These are phyloP conservation scores for Kockiozyma suomiensis DNA, from an alignment of 805 yeast species.

Conservation along the genomic window DNA sequence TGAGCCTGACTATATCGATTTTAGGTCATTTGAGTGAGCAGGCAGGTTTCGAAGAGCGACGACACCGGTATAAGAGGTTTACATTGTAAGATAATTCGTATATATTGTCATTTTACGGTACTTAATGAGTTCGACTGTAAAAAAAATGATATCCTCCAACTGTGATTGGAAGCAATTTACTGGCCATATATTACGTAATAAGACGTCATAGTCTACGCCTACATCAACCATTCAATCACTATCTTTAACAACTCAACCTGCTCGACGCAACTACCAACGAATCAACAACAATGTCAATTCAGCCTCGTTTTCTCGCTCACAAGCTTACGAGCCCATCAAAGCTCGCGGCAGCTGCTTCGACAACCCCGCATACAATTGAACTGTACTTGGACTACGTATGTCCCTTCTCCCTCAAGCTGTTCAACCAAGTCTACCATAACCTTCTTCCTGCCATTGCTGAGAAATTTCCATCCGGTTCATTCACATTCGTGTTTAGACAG, in stretches of 20 bases:
- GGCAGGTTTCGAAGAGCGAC: slow-evolving; percentile 31
- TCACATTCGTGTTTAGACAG: slow-evolving; percentile 66
- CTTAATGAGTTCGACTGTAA: too few relatives aligned
- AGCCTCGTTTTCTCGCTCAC: slow-evolving; percentile 32
- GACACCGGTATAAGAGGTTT: slow-evolving; percentile 25
- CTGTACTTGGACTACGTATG: slow-evolving; percentile 76
- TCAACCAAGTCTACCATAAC: slow-evolving; percentile 54
- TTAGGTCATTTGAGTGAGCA: slow-evolving; percentile 30
- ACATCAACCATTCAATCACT: background rate
- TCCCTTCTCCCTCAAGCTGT: slow-evolving; percentile 70
- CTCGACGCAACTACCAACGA: background rate
- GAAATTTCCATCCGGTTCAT: slow-evolving; percentile 50
- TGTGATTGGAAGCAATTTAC: too few relatives aligned
- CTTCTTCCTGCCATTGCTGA: slow-evolving; percentile 57
- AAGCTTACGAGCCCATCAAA: slow-evolving; percentile 30
- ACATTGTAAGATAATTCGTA: background rate
- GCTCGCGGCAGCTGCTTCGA: slow-evolving; percentile 30
- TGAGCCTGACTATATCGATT: background rate
- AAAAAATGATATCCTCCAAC: too few relatives aligned
- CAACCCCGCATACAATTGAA: slow-evolving; percentile 51
- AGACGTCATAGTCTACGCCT: background rate
- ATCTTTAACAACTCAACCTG: background rate
- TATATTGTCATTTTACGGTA: background rate
- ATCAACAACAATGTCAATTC: slow-evolving; percentile 25
- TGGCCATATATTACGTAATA: background rate